These are phyloP conservation scores for Salix caprea DNA, from an alignment of 345 rosid genomes.

Conservation along the genomic window DNA sequence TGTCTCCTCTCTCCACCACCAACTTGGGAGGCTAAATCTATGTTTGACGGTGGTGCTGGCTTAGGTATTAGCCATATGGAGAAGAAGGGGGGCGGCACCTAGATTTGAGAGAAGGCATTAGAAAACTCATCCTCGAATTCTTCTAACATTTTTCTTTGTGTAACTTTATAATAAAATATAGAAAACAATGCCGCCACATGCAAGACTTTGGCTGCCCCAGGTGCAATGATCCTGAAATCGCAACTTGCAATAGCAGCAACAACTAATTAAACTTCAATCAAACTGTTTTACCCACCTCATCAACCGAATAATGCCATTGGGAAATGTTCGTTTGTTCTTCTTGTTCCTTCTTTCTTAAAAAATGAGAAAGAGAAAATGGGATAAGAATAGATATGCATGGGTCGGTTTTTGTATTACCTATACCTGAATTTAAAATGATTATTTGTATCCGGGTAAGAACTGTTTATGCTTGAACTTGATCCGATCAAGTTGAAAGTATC, in stretches of 20 bases:
- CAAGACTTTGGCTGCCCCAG: constrained; percentile 35
- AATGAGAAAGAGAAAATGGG: no score
- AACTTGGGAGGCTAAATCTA: constrained; percentile 26
- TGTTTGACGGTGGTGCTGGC: background rate
- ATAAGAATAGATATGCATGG: no score
- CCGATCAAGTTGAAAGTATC: no score
- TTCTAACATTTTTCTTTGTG: background rate
- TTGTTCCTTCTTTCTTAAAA: no score
- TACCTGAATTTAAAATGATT: no score
- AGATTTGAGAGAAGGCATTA: constrained; percentile 14
- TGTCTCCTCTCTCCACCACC: background rate
- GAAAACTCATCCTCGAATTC: no score
- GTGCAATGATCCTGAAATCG: constrained; percentile 40
- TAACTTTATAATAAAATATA: background rate
- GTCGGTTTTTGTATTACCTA: no score
- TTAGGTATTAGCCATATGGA: background rate
- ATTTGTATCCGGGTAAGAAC: no score
- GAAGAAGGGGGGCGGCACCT: constrained; percentile 37
- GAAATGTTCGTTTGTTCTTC: constrained; percentile 5
- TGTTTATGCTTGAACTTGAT: no score
- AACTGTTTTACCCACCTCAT: constrained; percentile 37
- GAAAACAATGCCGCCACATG: constrained; percentile 25
- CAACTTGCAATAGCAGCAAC: background rate
- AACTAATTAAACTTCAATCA: background rate
- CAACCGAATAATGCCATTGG: constrained; percentile 29